A percentile compares a stretch with the other conserved stretches of the same genome.
Evolutionary conservation across 768 basidiomycete species (phyloP).

Genomic region (Xerocomellus chrysenteron): DNA sequence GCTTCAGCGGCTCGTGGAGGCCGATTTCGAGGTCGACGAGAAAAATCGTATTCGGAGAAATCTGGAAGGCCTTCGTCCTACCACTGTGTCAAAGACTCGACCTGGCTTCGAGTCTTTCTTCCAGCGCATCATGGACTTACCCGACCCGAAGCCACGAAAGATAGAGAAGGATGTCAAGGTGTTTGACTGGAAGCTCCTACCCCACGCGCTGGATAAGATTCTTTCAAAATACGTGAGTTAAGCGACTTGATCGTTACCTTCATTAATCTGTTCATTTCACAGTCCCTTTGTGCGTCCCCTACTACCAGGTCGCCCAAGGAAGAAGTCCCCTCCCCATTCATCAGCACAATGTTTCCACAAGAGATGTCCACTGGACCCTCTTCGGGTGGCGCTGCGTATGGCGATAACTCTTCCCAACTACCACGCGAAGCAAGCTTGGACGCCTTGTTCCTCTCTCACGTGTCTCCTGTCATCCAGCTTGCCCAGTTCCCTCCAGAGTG

Average conservation of each 20-base stretch:
- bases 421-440: slow-evolving; percentile 18
- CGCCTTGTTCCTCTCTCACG: slow-evolving; percentile 18
- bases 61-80: slow-evolving; percentile 88
- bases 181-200: slow-evolving; percentile 72
- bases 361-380: slow-evolving; percentile 2
- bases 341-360: slow-evolving; percentile 26
- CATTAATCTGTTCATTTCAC: slow-evolving; percentile 2
- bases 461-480: slow-evolving; percentile 19
- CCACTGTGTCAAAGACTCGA: slow-evolving; percentile 86
- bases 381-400: slow-evolving; percentile 19
- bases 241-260: not conserved
- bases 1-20: slow-evolving; percentile 73
- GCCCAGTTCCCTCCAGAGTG: slow-evolving; percentile 17
- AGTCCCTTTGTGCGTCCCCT: slow-evolving; percentile 52
- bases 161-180: slow-evolving; percentile 97
- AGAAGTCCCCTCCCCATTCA: slow-evolving; percentile 31
- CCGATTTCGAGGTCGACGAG: slow-evolving; percentile 87
- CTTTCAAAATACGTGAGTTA: slow-evolving; percentile 77
- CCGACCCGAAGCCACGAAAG: slow-evolving; percentile 89
- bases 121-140: slow-evolving; percentile 94
- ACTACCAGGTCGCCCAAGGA: slow-evolving; percentile 23
- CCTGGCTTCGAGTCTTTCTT: slow-evolving; percentile 83
- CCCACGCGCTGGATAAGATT: slow-evolving; percentile 74
- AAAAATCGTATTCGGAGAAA: slow-evolving; percentile 96
- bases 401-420: slow-evolving; percentile 4